Base-by-base conservation (phyloP, 257 asterid genomes). In the Solanum ahanhuiri region DNA sequence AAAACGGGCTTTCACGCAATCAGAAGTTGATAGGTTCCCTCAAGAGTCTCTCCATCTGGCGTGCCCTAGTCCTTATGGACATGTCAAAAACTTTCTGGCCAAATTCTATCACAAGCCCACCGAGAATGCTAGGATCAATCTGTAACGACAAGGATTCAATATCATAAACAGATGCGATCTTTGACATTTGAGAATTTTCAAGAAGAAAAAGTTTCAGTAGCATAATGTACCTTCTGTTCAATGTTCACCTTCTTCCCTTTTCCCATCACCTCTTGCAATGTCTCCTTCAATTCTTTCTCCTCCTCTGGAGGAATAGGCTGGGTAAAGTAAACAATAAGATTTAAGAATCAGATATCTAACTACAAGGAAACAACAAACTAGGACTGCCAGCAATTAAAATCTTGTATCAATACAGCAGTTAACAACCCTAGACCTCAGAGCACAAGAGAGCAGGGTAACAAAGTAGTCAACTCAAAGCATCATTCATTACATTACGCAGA, bases 1-100 rank as follows among this genome's bases (percentile, higher is more conserved):
- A 18, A 25, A 84, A 41, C 39, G 37, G 43, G 73, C 70, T 88
- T 28, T 77, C 45, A n/a, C 60, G 60, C 87, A 10, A 76, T 86
- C 87, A 45, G 85, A 77, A 86, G 94, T 87, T 90, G 89, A 92
- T 58, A 25, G 99, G 98, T 83, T 95, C 97, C 86, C 97, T 96
- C 69, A 95, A 91, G 95, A 95, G 95, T 77, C 96, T 93, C 92
- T 97, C 99, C 99, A 97, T 97, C 97, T 95, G 98, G 87, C 93
- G 96, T 25, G 98, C 98, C 92, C 98, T 86, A 5, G 97, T 94
- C 97, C 69, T 94, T 86, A 95, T 95, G 25, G 99, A 95, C 98
- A 97, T 94, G 93, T 97, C 98, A 48, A 95, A 94, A 22, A 97
- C 96, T 86, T 94, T 95, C 71, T 93, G 96, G 1, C 89, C 87